These are phyloP conservation scores for Solanum hybrid DNA, from an alignment of 305 asterid species.

Conservation along the genomic window DNA sequence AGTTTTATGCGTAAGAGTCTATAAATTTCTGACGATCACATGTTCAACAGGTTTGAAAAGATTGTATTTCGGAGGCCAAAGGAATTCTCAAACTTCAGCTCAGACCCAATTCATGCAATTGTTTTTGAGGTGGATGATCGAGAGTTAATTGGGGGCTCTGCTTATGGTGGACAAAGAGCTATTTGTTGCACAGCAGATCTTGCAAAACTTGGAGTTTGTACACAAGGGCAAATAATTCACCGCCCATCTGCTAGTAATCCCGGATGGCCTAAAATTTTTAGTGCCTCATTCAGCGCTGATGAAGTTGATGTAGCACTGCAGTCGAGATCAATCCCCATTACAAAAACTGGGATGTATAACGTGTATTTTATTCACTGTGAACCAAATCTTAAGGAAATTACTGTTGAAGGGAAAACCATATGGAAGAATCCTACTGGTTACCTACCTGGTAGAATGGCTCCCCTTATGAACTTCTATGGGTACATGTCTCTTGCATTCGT, in stretches of 20 bases:
- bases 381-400: conserved; percentile 56
- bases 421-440: conserved; percentile 95
- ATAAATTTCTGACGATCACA: neutral
- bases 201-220: conserved; percentile 92
- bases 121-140: conserved; percentile 92
- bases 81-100: conserved; percentile 66
- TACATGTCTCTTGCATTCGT: conserved; percentile 84
- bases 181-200: conserved; percentile 89
- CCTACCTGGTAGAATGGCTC: conserved; percentile 99
- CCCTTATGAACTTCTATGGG: conserved; percentile 79
- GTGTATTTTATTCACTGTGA: conserved; percentile 91
- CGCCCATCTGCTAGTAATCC: conserved; percentile 68
- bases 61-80: conserved; percentile 63
- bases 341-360: conserved; percentile 90
- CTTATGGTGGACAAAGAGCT: conserved; percentile 96
- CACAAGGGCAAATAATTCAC: conserved; percentile 71
- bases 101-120: conserved; percentile 60
- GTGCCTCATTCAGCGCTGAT: conserved; percentile 53
- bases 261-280: conserved; percentile 87
- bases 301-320: conserved; percentile 39
- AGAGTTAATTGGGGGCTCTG: conserved; percentile 90
- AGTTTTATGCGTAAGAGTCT: neutral
- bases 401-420: conserved; percentile 70
- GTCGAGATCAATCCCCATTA: conserved; percentile 59
- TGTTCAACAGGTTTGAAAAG: conserved; percentile 56